Evolutionary conservation across 2,329 filamentous ascomycete genomes (phyloP), one percentile per base, ranked within the genome.

Genomic region (Microascus cirrosus): DNA sequence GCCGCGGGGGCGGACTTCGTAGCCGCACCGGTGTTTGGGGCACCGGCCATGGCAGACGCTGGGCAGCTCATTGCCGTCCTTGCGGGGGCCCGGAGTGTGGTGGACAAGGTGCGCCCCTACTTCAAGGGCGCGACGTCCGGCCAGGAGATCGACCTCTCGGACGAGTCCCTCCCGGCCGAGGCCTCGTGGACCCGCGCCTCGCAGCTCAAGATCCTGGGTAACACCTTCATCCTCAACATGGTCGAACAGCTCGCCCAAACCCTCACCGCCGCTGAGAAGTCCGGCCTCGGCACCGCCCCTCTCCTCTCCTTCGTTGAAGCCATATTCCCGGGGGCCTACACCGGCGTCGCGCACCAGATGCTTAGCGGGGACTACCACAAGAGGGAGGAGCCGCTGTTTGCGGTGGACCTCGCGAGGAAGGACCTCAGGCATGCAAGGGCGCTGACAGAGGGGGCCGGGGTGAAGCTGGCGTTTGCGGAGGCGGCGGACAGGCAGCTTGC

Each of bases 221-320:
- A 96, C 71, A 89, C 87, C 0, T 92, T 96, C 68, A 80, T 96
- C 64, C 69, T 95, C 48, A 88, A 89, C 73, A 92, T 92, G 80
- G 81, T 92, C 25, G 86, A 91, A 66, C 80, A 89, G 56, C 74
- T 96, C 3, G 84, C 88, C 1, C 90, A 95, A 73, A 87, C 85
- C 6, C 81, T 93, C 66, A 83, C 87, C 1, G 72, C 91, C 6
- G 90, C 90, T 5, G 90, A 96, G 70, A 93, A 92, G 71, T 79
- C 81, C 0, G 90, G 90, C 0, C 74, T 96, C 2, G 90, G 89
- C 2, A 78, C 78, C 0, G 81, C 85, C 1, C 81, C 84, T 42
- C 71, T 95, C 60, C 84, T 92, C 68, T 70, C 83, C 52, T 87
- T 91, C 67, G 76, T 95, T 59, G 82, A 87, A 64, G 72, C 76